Conservation (phyloP, 768 basidiomycete species). For the Lactarius pseudohatsudake region DNA sequence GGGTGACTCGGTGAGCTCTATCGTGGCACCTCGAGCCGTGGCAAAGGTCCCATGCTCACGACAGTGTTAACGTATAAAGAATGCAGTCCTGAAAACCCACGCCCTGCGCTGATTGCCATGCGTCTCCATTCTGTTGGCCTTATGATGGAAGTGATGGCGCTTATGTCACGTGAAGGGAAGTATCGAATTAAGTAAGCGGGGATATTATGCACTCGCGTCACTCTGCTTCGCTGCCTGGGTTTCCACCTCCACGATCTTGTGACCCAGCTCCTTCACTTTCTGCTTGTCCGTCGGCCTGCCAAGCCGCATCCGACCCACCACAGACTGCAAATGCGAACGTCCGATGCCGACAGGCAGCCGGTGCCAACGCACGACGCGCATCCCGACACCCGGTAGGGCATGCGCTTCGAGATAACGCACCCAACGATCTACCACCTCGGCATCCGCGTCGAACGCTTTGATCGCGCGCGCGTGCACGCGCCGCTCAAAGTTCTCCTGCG, state of each 20-base stretch:
- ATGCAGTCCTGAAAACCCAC: too few species aligned
- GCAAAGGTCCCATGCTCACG: too few species aligned
- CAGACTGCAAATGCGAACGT: constrained; percentile 39
- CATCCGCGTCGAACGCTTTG: constrained; percentile 88
- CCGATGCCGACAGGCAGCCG: constrained; percentile 56
- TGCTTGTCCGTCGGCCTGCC: constrained; percentile 33
- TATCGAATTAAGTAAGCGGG: neutral
- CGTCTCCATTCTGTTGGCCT: too few species aligned
- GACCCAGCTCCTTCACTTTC: constrained; percentile 40
- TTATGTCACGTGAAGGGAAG: too few species aligned
- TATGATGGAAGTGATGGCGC: too few species aligned
- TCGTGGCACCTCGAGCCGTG: too few species aligned
- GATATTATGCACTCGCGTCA: neutral
- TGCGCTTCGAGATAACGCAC: constrained; percentile 74
- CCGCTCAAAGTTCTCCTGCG: constrained; percentile 93
- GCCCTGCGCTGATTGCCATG: too few species aligned
- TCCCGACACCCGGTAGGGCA: constrained; percentile 81
- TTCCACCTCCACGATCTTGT: constrained; percentile 34
- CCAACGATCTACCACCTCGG: constrained; percentile 77
- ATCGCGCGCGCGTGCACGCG: constrained; percentile 80
- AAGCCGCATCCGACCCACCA: constrained; percentile 38
- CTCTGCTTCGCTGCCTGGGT: constrained; percentile 31
- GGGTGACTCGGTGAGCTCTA: too few species aligned
- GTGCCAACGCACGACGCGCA: constrained; percentile 80
- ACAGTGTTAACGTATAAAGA: too few species aligned